phyloP scores from a whole-genome alignment of 1,284 basidiomycete genomes.

The Vanrija sp. region DNA sequence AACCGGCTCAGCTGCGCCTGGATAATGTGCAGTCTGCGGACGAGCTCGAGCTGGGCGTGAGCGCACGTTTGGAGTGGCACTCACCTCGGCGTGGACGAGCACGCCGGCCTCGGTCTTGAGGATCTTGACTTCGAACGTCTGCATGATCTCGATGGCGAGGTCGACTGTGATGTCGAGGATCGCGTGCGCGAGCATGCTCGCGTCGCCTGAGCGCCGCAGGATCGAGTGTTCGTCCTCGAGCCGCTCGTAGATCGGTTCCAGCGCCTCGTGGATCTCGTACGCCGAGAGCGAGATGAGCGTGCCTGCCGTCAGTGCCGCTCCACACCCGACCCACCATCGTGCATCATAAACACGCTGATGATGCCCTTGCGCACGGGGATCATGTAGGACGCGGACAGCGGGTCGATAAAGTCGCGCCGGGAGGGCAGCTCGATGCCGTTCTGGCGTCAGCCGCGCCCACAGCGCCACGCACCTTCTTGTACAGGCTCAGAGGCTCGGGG shows the following conservation, averaged over 20 bases:
- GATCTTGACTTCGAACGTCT: conserved; percentile 48
- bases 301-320: conserved; percentile 17
- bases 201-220: conserved; percentile 43
- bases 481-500: background rate
- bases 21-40: conserved; percentile 46
- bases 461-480: background rate
- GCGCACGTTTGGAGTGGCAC: background rate
- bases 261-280: conserved; percentile 35
- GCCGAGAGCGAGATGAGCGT: conserved; percentile 43
- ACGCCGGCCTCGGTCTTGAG: conserved; percentile 46
- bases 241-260: conserved; percentile 45
- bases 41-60: conserved; percentile 41
- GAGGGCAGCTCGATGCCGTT: conserved; percentile 13
- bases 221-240: conserved; percentile 44
- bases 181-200: conserved; percentile 48
- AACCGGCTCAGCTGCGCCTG: conserved; percentile 48
- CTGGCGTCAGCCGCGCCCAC: background rate
- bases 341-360: conserved; percentile 44
- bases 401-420: conserved; percentile 44
- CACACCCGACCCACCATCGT: conserved; percentile 35
- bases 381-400: conserved; percentile 47
- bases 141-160: conserved; percentile 42
- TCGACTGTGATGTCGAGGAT: conserved; percentile 45
- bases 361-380: conserved; percentile 45
- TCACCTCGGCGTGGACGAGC: conserved; percentile 41